These are phyloP conservation scores for Rhododendron simsii DNA, from an alignment of 148 eudicot genomes.

Conservation along the genomic window DNA sequence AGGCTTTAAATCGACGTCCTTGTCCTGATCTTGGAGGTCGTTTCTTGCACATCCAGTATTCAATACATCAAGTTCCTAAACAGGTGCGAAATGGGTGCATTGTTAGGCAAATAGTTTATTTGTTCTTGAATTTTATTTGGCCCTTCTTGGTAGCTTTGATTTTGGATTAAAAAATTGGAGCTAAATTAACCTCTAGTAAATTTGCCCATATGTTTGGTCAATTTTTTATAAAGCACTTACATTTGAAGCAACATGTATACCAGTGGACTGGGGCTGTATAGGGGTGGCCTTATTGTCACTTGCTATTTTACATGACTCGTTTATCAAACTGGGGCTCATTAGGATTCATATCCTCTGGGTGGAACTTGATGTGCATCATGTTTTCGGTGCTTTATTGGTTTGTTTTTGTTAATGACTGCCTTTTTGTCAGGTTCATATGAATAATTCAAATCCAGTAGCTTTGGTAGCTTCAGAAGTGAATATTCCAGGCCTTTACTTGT, in stretches of 20 bases:
- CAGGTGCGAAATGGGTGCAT: constrained; percentile 30
- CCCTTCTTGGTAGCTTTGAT: neutral
- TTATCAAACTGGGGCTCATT: neutral
- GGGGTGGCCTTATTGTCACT: neutral
- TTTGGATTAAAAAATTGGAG: neutral
- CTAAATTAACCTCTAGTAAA: neutral
- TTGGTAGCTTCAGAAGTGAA: constrained; percentile 68
- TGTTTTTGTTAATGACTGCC: neutral
- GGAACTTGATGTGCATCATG: neutral
- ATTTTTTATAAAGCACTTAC: neutral
- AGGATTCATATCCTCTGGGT: neutral
- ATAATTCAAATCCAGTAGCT: constrained; percentile 53
- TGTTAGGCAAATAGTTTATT: neutral
- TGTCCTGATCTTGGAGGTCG: constrained; percentile 62
- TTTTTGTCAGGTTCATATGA: constrained; percentile 40
- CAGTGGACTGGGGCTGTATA: neutral
- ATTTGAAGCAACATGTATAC: neutral
- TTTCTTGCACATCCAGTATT: constrained; percentile 68
- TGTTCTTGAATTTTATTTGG: neutral
- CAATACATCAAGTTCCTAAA: constrained; percentile 48
- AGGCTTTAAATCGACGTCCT: constrained; percentile 51
- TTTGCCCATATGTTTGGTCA: neutral
- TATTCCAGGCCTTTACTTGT: constrained; percentile 75
- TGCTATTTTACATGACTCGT: neutral
- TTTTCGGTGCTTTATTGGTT: constrained; percentile 2